A percentile compares a stretch with the other conserved stretches of the same genome.
phyloP scores from a whole-genome alignment of 1,139 yeast genomes.

The Geotrichum carabidarum region DNA sequence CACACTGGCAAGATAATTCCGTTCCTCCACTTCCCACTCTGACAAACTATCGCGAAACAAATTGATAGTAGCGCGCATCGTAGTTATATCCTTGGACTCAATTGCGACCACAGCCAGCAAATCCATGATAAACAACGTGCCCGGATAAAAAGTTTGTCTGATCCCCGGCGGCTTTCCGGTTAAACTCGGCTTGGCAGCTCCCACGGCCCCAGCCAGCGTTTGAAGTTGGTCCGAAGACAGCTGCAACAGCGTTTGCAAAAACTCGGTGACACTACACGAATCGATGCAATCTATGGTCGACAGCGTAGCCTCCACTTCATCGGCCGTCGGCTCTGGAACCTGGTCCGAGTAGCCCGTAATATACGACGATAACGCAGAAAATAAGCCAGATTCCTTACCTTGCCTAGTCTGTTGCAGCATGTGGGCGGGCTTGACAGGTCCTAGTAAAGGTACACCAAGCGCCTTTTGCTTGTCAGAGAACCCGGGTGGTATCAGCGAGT shows the following conservation, averaged over 20 bases:
- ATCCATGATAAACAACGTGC: slow-evolving; percentile 26
- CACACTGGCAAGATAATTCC: slow-evolving; percentile 33
- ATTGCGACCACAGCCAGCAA: slow-evolving; percentile 25
- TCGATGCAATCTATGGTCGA: slow-evolving; percentile 78
- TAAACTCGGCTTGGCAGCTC: slow-evolving; percentile 28
- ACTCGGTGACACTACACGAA: slow-evolving; percentile 53
- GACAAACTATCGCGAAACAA: slow-evolving; percentile 28
- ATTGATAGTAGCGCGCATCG: slow-evolving; percentile 27
- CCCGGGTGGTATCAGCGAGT: slow-evolving; percentile 66
- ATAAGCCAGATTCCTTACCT: slow-evolving; percentile 64
- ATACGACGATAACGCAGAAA: slow-evolving; percentile 87
- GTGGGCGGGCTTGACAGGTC: slow-evolving; percentile 61
- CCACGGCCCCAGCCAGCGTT: slow-evolving; percentile 26
- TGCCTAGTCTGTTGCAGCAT: slow-evolving; percentile 57
- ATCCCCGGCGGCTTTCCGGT: slow-evolving; percentile 24
- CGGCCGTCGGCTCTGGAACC: slow-evolving; percentile 85
- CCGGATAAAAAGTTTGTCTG: slow-evolving; percentile 24
- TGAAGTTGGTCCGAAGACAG: slow-evolving; percentile 5
- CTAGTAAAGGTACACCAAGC: slow-evolving; percentile 38
- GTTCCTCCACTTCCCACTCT: slow-evolving; percentile 29
- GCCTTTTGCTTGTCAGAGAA: slow-evolving; percentile 55
- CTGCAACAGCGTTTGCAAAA: slow-evolving; percentile 39
- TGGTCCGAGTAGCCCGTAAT: slow-evolving; percentile 84
- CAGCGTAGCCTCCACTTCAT: slow-evolving; percentile 79
- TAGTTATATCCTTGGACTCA: slow-evolving; percentile 17